These are phyloP conservation scores for Penicillium bovifimosum DNA, from an alignment of 495 filamentous ascomycete species.

Conservation along the genomic window DNA sequence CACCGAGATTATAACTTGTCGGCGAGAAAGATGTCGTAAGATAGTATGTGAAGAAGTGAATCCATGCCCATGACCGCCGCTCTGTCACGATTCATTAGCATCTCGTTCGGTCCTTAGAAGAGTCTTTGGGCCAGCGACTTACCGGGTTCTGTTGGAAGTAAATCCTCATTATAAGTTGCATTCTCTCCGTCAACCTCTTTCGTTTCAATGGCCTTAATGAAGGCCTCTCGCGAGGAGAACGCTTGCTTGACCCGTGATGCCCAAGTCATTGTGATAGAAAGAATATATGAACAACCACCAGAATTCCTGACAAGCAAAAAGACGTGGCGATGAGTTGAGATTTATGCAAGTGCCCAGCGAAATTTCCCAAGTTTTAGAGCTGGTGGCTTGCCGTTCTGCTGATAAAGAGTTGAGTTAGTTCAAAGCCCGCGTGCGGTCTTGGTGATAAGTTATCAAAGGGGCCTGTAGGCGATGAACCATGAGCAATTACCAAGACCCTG, in stretches of 20 bases:
- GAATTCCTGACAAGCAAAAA: too few relatives aligned
- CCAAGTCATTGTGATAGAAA: not conserved
- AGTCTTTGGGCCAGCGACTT: not conserved
- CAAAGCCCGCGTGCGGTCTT: too few relatives aligned
- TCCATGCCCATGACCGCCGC: not conserved
- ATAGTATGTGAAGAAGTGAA: not conserved
- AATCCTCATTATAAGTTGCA: not conserved
- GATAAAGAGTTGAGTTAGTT: too few relatives aligned
- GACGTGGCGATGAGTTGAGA: not conserved
- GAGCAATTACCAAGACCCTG: not conserved
- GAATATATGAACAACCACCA: too few relatives aligned
- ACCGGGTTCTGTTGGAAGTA: not conserved
- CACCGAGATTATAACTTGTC: not conserved
- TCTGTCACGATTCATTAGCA: not conserved
- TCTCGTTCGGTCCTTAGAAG: not conserved
- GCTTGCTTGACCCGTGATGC: not conserved
- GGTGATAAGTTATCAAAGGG: too few relatives aligned
- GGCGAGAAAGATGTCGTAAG: not conserved
- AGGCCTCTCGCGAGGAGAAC: not conserved
- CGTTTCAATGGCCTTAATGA: not conserved
- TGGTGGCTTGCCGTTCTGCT: too few relatives aligned
- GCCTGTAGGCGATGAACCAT: too few relatives aligned
- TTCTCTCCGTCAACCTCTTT: not conserved
- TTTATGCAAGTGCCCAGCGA: not conserved
- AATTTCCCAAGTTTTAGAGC: too few relatives aligned